Base-by-base conservation (phyloP, 805 yeast species). In the Brettanomyces naardenensis region DNA sequence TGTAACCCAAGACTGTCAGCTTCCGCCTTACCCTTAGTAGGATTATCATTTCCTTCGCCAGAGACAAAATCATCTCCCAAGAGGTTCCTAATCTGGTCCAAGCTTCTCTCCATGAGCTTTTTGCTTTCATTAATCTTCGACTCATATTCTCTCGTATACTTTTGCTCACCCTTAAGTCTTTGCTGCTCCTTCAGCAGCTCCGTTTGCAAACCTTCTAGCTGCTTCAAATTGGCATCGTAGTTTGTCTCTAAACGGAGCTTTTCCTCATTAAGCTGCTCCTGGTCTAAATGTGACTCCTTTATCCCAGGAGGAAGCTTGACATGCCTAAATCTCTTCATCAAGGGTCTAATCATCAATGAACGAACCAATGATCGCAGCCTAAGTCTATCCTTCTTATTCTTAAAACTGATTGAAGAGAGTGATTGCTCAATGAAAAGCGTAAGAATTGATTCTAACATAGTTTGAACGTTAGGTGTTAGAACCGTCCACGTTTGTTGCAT, bases 161-260 rank as follows among this genome's bases (percentile, higher is more conserved):
- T 43, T 11, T 33, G 33, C 26, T 58, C 58, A 4, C 41, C 39
- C 5, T 37, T 33, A 19, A 56, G 35, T 17, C 30, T 25, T 5
- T 45, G 44, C 17, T 42, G 36, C 37, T 56, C 59, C 25, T 42
- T 40, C 19, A 47, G 38, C 10, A 46, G 42, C 33, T 58, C 54
- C 9, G 36, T 36, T 5, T 48, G 28, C 6, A 58, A 41, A 6
- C 36, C 42, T 17, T 54, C 56, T 14, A 55, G 31, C 35, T 58
- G 62, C 22, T 44, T 43, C n/a, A 50, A 33, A 31, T 51, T 56
- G 5, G 52, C 56, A 35, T 51, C 49, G 26, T 53, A 48, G 23
- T 53, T 46, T 5, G 52, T 38, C 15, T 44, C 46, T 13, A 58
- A 39, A 17, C 56, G 33, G 2, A 35, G 34, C 20, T 43, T 51